Evolutionary conservation across 257 asterid genomes (phyloP).

Genomic region (Anisodus acutangulus): DNA sequence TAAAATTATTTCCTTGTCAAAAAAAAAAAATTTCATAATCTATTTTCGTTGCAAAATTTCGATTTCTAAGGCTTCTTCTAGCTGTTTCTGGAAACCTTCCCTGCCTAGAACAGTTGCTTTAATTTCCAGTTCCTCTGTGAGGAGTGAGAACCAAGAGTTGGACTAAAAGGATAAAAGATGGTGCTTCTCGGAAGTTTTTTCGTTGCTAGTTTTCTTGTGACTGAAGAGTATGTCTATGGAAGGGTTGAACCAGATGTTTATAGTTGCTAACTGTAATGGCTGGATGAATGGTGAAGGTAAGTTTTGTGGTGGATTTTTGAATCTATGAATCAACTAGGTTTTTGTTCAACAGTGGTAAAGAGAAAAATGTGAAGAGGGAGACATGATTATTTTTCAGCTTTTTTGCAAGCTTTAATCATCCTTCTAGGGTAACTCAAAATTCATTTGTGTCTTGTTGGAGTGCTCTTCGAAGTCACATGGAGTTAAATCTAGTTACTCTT

Average conservation of each 20-base stretch:
- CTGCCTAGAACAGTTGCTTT: neutral
- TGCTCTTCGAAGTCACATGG: neutral
- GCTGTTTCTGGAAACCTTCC: neutral
- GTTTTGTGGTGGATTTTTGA: neutral
- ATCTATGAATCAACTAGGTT: neutral
- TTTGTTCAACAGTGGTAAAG: neutral
- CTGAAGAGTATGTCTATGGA: no score
- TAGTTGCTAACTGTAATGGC: no score
- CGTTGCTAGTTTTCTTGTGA: neutral
- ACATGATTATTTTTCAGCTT: neutral
- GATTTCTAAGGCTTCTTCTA: slow-evolving; percentile 12
- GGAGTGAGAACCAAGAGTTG: slow-evolving; percentile 16
- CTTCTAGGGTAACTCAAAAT: slow-evolving; percentile 11
- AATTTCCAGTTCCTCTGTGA: neutral
- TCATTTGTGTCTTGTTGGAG: neutral
- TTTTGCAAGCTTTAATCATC: neutral
- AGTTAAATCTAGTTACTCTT: neutral
- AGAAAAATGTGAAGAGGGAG: neutral
- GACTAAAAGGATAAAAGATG: slow-evolving; percentile 2
- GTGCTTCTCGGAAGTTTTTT: neutral
- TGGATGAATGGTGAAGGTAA: neutral
- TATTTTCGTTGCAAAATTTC: neutral
- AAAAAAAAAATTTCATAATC: neutral
- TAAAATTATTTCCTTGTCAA: no score
- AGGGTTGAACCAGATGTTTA: no score